phyloP scores from a whole-genome alignment of 352 stramenopile genomes.

The Phytophthora palmivora region DNA sequence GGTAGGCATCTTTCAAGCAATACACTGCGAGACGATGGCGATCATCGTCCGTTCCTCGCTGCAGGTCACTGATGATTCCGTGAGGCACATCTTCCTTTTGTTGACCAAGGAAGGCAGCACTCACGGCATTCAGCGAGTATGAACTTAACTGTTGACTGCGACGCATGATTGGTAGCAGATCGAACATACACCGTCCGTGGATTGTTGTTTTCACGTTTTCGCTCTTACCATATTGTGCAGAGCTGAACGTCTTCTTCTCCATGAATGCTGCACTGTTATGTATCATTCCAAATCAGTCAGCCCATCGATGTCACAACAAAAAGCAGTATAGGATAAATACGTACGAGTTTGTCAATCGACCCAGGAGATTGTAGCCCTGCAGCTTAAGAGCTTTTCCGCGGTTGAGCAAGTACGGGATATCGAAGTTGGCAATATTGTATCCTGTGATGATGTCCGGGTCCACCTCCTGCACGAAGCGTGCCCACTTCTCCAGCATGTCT shows the following conservation, averaged over 20 bases:
- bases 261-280: constrained; percentile 79
- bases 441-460: constrained; percentile 99
- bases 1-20: constrained; percentile 99
- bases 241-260: constrained; percentile 98
- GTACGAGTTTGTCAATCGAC: constrained; percentile 89
- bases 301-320: constrained; percentile 2
- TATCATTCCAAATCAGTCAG: constrained; percentile 13
- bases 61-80: constrained; percentile 96
- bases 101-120: constrained; percentile 96
- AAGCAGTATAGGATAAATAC: constrained; percentile 20
- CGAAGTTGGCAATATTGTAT: constrained; percentile 99
- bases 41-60: constrained; percentile 97
- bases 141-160: constrained; percentile 99
- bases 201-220: constrained; percentile 99
- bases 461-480: constrained; percentile 94
- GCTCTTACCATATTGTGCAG: constrained; percentile 96
- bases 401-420: constrained; percentile 99
- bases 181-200: constrained; percentile 98
- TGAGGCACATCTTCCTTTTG: constrained; percentile 99
- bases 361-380: constrained; percentile 78
- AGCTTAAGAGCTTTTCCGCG: constrained; percentile 95
- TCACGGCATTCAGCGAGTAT: constrained; percentile 99
- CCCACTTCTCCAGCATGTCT: constrained; percentile 98
- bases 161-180: constrained; percentile 99
- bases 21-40: constrained; percentile 98